Evolutionary conservation across 169 alveolate species (phyloP).

Genomic region (Plasmodium chabaudi): DNA sequence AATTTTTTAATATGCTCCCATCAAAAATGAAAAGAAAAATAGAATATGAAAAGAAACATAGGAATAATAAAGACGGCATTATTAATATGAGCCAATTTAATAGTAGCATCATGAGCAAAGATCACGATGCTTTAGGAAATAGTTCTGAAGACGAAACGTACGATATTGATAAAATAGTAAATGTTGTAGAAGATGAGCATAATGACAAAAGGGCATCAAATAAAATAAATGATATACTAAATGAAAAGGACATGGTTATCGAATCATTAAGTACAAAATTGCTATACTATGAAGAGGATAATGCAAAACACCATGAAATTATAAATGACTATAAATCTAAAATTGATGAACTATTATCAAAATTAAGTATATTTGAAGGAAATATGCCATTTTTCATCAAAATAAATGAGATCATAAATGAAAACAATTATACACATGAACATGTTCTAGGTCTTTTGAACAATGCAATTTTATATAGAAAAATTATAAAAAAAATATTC

Average conservation of each 20-base stretch:
- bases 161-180: too few relatives aligned
- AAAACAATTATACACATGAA: conserved; percentile 39
- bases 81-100: not conserved
- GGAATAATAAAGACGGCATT: not conserved
- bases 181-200: too few relatives aligned
- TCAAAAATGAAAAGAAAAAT: conserved; percentile 34
- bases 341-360: conserved; percentile 26
- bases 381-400: conserved; percentile 38
- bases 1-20: conserved; percentile 10
- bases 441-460: conserved; percentile 17
- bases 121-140: not conserved
- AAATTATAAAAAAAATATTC: conserved; percentile 19
- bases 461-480: conserved; percentile 36
- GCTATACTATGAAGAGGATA: conserved; percentile 27
- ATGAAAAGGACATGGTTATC: conserved; percentile 37
- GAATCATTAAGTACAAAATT: conserved; percentile 28
- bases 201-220: not conserved
- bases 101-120: not conserved
- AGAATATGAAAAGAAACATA: conserved; percentile 11
- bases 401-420: conserved; percentile 41
- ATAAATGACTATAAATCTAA: conserved; percentile 35
- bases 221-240: not conserved
- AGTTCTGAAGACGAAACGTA: not conserved
- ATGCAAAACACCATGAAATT: conserved; percentile 30
- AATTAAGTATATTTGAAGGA: conserved; percentile 61